These are phyloP conservation scores for Dactylorhiza incarnata DNA, from an alignment of 106 monocot species.

Conservation along the genomic window DNA sequence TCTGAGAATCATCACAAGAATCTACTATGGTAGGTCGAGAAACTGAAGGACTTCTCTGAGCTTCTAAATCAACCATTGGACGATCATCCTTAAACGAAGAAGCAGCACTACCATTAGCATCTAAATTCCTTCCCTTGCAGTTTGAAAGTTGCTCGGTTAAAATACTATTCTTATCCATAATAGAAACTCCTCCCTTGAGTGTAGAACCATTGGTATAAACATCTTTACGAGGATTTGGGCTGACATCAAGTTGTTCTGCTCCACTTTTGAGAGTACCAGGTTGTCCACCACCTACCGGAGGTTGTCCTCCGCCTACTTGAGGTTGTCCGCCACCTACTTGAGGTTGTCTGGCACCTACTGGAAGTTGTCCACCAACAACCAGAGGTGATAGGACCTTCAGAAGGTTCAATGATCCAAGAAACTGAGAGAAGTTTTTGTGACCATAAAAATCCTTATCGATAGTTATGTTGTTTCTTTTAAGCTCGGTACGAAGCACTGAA, in stretches of 20 bases:
- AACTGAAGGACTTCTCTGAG: constrained; percentile 2
- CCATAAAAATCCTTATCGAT: constrained; percentile 70
- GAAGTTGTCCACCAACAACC: constrained; percentile 26
- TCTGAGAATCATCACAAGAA: neutral
- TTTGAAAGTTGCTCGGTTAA: neutral
- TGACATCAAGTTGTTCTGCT: constrained; percentile 17
- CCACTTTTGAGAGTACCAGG: constrained; percentile 20
- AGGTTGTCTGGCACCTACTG: constrained; percentile 41
- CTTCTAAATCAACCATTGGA: constrained; percentile 8
- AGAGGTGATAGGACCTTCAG: constrained; percentile 38
- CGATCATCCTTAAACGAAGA: constrained; percentile 6
- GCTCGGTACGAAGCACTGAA: constrained; percentile 38
- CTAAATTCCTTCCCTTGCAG: neutral
- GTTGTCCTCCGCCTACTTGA: constrained; percentile 38
- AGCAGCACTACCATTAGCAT: constrained; percentile 6
- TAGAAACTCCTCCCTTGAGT: neutral
- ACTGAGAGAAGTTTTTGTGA: constrained; percentile 57
- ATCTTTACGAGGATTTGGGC: constrained; percentile 14
- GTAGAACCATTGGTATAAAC: constrained; percentile 6
- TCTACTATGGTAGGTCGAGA: neutral
- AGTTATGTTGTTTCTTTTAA: constrained; percentile 40
- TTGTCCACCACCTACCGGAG: constrained; percentile 35
- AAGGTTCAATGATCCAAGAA: constrained; percentile 54
- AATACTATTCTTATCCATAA: neutral
- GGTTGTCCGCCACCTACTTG: constrained; percentile 39